Evolutionary conservation across 1,284 basidiomycete species (phyloP).

Genomic region (Ustilago lituana): DNA sequence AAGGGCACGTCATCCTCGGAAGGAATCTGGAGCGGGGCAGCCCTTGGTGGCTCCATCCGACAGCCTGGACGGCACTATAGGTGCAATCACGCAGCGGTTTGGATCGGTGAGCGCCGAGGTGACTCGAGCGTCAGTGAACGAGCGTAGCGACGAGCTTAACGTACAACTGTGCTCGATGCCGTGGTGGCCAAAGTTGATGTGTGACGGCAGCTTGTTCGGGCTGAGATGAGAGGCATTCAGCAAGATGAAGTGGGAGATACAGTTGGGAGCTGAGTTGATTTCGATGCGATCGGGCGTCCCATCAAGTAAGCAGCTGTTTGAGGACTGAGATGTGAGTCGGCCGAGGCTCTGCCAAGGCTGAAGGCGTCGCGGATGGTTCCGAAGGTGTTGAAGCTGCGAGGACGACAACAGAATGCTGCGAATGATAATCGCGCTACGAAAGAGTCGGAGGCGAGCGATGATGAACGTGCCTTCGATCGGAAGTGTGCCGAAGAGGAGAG

Average conservation of each 20-base stretch:
- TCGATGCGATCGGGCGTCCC: too few species aligned
- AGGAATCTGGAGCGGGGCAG: conserved; percentile 43
- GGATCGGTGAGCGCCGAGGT: conserved; percentile 1
- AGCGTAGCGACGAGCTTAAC: neutral
- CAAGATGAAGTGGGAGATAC: too few species aligned
- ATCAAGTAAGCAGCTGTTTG: too few species aligned
- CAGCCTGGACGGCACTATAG: conserved; percentile 23
- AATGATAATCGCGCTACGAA: too few species aligned
- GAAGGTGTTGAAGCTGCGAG: too few species aligned
- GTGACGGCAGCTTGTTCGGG: neutral
- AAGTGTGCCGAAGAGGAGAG: neutral
- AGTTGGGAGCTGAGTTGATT: too few species aligned
- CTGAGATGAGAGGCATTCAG: neutral
- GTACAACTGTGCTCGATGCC: neutral
- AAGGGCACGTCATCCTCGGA: conserved; percentile 49
- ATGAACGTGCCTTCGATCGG: too few species aligned
- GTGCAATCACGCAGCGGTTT: conserved; percentile 4
- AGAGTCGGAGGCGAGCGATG: too few species aligned
- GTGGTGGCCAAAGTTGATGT: neutral
- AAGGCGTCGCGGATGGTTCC: too few species aligned
- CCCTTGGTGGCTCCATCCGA: conserved; percentile 44
- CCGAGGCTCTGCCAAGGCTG: too few species aligned
- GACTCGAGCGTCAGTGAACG: neutral
- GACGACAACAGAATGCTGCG: too few species aligned
- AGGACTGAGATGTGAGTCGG: too few species aligned